These are phyloP conservation scores for Aspergillus phoenicis DNA, from an alignment of 2,329 filamentous ascomycete species.

Conservation along the genomic window DNA sequence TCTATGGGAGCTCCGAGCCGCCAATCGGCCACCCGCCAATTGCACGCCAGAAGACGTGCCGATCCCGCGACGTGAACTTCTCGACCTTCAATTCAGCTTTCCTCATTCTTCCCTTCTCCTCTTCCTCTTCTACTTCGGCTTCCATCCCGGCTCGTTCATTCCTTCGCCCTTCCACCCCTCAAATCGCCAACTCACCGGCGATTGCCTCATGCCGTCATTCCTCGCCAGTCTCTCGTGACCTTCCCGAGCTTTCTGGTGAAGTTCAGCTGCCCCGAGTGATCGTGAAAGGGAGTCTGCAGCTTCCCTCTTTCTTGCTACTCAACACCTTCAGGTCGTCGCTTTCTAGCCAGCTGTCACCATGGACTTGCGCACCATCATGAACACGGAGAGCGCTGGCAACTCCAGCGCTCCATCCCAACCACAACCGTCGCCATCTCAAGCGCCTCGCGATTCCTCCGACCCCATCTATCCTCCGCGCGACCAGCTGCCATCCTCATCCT, in stretches of 20 bases:
- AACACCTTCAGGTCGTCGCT: not conserved
- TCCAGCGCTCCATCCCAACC: constrained; percentile 31
- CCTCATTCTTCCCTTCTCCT: not conserved
- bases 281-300: not conserved
- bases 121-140: not conserved
- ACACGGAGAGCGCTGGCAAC: constrained; percentile 44
- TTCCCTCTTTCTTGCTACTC: not conserved
- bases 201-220: too few relatives aligned
- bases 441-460: constrained; percentile 34
- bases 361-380: constrained; percentile 59
- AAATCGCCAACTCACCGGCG: not conserved
- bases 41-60: not conserved
- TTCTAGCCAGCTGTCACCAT: constrained; percentile 35
- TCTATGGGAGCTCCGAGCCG: not conserved
- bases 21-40: not conserved
- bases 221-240: not conserved
- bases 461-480: constrained; percentile 30
- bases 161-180: not conserved
- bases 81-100: not conserved
- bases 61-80: not conserved
- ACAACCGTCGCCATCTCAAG: constrained; percentile 31
- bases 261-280: not conserved
- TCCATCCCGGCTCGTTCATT: not conserved
- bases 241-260: not conserved
- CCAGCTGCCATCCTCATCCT: constrained; percentile 26